A percentile compares a stretch with the other conserved stretches of the same genome.
These are phyloP conservation scores for Mallotus japonicus DNA, from an alignment of 441 rosid species.

Conservation along the genomic window DNA sequence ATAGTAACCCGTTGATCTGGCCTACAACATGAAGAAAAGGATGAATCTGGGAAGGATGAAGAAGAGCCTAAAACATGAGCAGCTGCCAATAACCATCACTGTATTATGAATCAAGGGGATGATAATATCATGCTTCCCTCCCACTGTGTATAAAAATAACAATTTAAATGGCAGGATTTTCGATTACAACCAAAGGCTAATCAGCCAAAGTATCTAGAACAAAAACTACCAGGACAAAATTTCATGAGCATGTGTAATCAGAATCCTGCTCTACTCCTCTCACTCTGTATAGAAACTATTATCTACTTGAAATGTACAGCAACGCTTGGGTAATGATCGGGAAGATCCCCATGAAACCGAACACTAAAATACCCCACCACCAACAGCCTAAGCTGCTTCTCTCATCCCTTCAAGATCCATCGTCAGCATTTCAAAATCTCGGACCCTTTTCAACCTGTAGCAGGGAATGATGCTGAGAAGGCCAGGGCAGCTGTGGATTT, in stretches of 20 bases:
- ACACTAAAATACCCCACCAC: constrained; percentile 14
- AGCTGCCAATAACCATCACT: background rate
- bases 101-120: background rate
- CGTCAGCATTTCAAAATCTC: background rate
- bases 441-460: background rate
- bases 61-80: background rate
- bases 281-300: constrained; percentile 22
- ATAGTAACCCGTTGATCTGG: no score
- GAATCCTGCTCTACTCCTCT: constrained; percentile 27
- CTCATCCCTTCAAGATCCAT: background rate
- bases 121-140: constrained; percentile 3
- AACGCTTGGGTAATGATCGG: constrained; percentile 53
- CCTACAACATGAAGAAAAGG: no score
- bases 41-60: background rate
- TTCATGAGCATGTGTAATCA: constrained; percentile 5
- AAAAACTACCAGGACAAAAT: constrained; percentile 14
- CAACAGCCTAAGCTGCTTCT: constrained; percentile 5
- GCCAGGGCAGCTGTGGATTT: constrained; percentile 10
- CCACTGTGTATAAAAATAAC: constrained; percentile 2
- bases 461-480: background rate
- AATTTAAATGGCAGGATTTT: constrained; percentile 2
- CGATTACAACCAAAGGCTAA: background rate
- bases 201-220: background rate
- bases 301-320: constrained; percentile 40
- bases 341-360: constrained; percentile 33